A percentile compares a stretch with the other conserved stretches of the same genome.
Conservation (phyloP, 345 rosid genomes). For the Citrus mangshanensis region DNA sequence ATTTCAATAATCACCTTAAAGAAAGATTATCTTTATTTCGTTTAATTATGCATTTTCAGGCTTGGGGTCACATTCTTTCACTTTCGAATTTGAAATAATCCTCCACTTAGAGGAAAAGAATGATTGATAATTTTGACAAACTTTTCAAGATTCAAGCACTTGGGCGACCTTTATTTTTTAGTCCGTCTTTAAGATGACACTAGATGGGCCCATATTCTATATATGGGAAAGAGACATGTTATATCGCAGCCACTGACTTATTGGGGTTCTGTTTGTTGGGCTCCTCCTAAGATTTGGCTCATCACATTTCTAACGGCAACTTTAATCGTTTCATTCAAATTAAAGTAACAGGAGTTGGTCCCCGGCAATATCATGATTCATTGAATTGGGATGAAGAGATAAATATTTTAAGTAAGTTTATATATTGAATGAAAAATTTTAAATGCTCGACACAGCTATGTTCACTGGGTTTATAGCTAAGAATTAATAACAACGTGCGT, state of each 20-base stretch:
- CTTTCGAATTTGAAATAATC: background rate
- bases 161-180: background rate
- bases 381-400: background rate
- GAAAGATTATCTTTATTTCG: background rate
- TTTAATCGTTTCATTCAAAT: background rate
- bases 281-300: background rate
- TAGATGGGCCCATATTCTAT: background rate
- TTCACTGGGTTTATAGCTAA: too few species aligned
- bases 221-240: background rate
- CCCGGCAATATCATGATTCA: background rate
- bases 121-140: background rate
- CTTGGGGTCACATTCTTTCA: background rate
- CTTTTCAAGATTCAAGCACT: conserved; percentile 8
- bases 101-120: background rate
- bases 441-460: background rate
- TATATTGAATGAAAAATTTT: too few species aligned
- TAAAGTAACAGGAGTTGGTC: background rate
- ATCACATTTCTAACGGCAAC: background rate
- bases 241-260: background rate
- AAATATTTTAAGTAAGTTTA: too few species aligned
- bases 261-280: background rate
- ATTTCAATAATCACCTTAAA: background rate
- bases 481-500: too few species aligned
- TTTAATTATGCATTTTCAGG: background rate
- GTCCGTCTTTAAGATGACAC: background rate